phyloP scores from a whole-genome alignment of 2,329 filamentous ascomycete species.

The Trichoderma lentiforme region DNA sequence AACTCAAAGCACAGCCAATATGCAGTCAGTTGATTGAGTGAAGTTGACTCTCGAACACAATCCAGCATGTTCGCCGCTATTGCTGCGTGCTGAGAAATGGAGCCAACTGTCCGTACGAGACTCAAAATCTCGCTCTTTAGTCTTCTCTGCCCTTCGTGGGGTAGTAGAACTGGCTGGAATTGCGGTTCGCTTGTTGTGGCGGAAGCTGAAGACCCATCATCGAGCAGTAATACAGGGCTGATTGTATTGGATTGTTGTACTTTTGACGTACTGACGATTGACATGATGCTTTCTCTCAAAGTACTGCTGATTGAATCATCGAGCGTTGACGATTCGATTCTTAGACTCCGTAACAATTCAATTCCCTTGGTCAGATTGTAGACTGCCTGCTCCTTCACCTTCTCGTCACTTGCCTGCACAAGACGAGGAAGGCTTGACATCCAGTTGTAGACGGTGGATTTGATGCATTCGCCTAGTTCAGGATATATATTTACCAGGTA shows the following conservation, averaged over 20 bases:
- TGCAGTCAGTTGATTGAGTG: conserved; percentile 61
- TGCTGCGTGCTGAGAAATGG: conserved; percentile 55
- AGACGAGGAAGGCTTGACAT: conserved; percentile 73
- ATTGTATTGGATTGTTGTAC: conserved; percentile 17
- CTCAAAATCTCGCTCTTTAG: conserved; percentile 56
- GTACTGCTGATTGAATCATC: conserved; percentile 64
- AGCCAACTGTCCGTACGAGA: conserved; percentile 55
- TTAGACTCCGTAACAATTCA: conserved; percentile 59
- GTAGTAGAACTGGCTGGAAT: conserved; percentile 62
- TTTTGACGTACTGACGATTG: conserved; percentile 29
- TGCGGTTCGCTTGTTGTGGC: conserved; percentile 20
- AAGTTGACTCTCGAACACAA: conserved; percentile 55
- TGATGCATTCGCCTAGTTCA: conserved; percentile 61
- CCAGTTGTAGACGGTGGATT: conserved; percentile 75
- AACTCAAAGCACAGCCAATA: conserved; percentile 80
- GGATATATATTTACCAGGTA: conserved; percentile 62
- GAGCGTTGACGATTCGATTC: conserved; percentile 62
- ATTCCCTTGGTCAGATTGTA: conserved; percentile 74
- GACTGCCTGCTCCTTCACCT: conserved; percentile 68
- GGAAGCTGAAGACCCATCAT: conserved; percentile 23
- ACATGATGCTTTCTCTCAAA: conserved; percentile 71
- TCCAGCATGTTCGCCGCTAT: conserved; percentile 65
- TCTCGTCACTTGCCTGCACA: conserved; percentile 81
- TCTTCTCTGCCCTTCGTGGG: conserved; percentile 62
- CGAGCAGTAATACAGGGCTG: conserved; percentile 29